Evolutionary conservation across 2,329 filamentous ascomycete genomes (phyloP).

Genomic region (Alternaria sp.): DNA sequence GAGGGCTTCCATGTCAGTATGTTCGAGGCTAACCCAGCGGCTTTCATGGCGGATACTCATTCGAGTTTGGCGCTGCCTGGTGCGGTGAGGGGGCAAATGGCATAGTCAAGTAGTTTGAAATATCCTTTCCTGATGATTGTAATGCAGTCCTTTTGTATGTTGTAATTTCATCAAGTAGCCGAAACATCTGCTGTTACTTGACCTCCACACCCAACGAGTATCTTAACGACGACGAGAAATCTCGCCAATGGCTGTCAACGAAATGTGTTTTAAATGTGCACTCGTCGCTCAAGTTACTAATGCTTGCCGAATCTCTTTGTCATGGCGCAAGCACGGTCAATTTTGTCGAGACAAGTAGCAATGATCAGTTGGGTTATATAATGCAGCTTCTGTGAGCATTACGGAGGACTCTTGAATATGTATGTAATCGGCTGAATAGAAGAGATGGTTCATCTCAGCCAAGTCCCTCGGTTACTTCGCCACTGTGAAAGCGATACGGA

Average conservation of each 20-base stretch:
- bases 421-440: too few relatives aligned
- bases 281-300: too few relatives aligned
- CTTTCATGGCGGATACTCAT: slow-evolving; percentile 65
- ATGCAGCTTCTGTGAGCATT: too few relatives aligned
- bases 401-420: too few relatives aligned
- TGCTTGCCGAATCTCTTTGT: too few relatives aligned
- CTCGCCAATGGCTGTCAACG: background rate
- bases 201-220: background rate
- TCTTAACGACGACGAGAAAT: background rate
- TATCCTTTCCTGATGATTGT: background rate
- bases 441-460: too few relatives aligned
- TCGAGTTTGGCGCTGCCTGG: slow-evolving; percentile 62
- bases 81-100: slow-evolving; percentile 61
- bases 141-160: background rate
- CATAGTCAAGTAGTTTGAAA: slow-evolving; percentile 3
- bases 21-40: slow-evolving; percentile 61
- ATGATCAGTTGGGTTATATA: too few relatives aligned
- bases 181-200: background rate
- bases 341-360: too few relatives aligned
- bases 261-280: too few relatives aligned
- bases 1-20: slow-evolving; percentile 60
- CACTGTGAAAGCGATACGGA: too few relatives aligned
- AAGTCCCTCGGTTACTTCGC: too few relatives aligned
- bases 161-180: rapidly evolving
- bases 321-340: too few relatives aligned